Percentiles rank a stretch among this genome's conserved stretches.
Conservation (phyloP, 176 grass and related monocot genomes). For the Eragrostis nindensis region DNA sequence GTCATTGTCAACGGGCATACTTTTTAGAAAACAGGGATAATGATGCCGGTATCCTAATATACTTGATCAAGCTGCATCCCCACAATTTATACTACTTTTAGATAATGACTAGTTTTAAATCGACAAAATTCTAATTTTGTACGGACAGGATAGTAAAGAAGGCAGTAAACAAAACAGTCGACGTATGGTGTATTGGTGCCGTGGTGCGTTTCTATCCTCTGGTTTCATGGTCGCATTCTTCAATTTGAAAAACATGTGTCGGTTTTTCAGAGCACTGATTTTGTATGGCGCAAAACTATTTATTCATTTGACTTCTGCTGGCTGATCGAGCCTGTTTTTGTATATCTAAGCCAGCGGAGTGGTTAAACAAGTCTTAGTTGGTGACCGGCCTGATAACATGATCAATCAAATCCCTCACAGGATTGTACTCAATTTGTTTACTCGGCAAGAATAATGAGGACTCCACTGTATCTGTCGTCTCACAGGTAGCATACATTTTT, state of each 20-base stretch:
- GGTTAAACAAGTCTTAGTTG: constrained; percentile 11
- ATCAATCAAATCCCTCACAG: constrained; percentile 13
- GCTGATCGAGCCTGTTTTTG: background rate
- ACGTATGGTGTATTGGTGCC: background rate
- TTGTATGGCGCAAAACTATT: background rate
- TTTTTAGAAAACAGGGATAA: background rate
- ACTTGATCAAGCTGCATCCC: background rate
- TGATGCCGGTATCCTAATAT: background rate
- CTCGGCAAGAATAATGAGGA: background rate
- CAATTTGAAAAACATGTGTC: background rate
- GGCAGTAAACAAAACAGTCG: background rate
- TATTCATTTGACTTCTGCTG: constrained; percentile 11
- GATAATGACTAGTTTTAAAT: background rate
- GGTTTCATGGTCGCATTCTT: background rate
- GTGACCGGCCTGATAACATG: constrained; percentile 19
- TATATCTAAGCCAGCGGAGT: background rate
- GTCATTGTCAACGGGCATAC: constrained; percentile 7
- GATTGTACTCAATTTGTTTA: constrained; percentile 9
- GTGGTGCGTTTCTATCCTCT: constrained; percentile 8
- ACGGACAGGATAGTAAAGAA: background rate
- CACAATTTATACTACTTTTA: background rate
- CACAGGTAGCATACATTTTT: background rate
- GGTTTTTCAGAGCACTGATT: background rate
- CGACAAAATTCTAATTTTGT: background rate
- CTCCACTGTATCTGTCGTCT: background rate